A percentile compares a stretch with the other conserved stretches of the same genome.
Evolutionary conservation across 177 flowering plant species (phyloP).

Genomic region (Vitis hybrid): DNA sequence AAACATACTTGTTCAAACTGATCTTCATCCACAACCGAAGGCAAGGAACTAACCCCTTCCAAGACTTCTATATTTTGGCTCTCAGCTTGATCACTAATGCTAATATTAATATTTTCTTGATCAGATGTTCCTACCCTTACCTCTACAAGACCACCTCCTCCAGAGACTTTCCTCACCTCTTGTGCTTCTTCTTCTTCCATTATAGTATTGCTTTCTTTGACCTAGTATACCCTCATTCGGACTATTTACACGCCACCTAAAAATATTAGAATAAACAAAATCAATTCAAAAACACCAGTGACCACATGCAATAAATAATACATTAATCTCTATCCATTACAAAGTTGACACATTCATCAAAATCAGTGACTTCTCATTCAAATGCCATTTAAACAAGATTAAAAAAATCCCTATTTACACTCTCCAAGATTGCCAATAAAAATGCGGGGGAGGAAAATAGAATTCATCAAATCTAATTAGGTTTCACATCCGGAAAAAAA

Average conservation of each 20-base stretch:
- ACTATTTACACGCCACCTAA: conserved; percentile 2
- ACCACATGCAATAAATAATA: not conserved
- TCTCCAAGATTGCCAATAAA: not conserved
- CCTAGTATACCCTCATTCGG: conserved; percentile 11
- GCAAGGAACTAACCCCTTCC: conserved; percentile 27
- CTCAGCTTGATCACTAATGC: conserved; percentile 13
- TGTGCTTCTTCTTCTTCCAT: conserved; percentile 62
- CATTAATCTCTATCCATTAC: not conserved
- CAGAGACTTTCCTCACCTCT: conserved; percentile 21
- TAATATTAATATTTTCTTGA: conserved; percentile 12
- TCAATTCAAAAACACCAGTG: not conserved
- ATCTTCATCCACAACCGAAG: conserved; percentile 46
- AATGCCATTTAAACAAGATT: too few relatives aligned
- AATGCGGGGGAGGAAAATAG: not conserved
- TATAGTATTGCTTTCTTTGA: conserved; percentile 5
- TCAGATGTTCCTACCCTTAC: conserved; percentile 23
- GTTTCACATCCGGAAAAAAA: not conserved
- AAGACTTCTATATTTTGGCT: conserved; percentile 17
- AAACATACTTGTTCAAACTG: conserved; percentile 75
- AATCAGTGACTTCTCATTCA: too few relatives aligned
- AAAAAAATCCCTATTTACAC: too few relatives aligned
- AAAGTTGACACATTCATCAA: not conserved
- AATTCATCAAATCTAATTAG: not conserved
- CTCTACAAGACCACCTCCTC: conserved; percentile 24
- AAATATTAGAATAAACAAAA: not conserved